Conservation (phyloP, 208 protist species). For the Leishmania mexicana region DNA sequence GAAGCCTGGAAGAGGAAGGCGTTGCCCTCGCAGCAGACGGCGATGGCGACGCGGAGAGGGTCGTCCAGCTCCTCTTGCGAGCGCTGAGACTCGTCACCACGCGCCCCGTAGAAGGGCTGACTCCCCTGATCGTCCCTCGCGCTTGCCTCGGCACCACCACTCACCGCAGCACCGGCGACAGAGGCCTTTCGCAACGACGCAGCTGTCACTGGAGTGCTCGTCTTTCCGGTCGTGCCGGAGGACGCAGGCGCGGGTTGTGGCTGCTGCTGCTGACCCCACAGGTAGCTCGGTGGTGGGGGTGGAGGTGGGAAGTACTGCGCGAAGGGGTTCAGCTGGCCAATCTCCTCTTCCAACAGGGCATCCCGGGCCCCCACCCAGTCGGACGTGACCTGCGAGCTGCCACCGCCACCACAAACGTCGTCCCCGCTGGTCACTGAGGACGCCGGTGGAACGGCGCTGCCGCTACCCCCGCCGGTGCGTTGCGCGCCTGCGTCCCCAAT, state of each 20-base stretch:
- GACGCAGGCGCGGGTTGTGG: background rate
- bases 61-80: slow-evolving; percentile 42
- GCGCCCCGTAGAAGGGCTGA: slow-evolving; percentile 9
- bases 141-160: background rate
- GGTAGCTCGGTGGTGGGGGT: slow-evolving; percentile 39
- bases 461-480: slow-evolving; percentile 5
- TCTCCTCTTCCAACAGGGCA: slow-evolving; percentile 59
- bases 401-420: slow-evolving; percentile 18
- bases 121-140: background rate
- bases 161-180: background rate
- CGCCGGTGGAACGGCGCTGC: slow-evolving; percentile 7
- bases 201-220: slow-evolving; percentile 5
- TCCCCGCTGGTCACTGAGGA: slow-evolving; percentile 21
- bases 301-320: slow-evolving; percentile 50
- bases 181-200: slow-evolving; percentile 15
- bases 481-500: background rate
- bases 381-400: slow-evolving; percentile 38
- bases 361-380: slow-evolving; percentile 42
- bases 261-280: slow-evolving; percentile 17
- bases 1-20: slow-evolving; percentile 69
- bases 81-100: slow-evolving; percentile 25
- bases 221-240: background rate
- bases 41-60: slow-evolving; percentile 64
- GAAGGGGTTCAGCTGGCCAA: slow-evolving; percentile 77
- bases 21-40: slow-evolving; percentile 58